phyloP scores from a whole-genome alignment of 139 green algal genomes.

The Diplosphaera chodatii region DNA sequence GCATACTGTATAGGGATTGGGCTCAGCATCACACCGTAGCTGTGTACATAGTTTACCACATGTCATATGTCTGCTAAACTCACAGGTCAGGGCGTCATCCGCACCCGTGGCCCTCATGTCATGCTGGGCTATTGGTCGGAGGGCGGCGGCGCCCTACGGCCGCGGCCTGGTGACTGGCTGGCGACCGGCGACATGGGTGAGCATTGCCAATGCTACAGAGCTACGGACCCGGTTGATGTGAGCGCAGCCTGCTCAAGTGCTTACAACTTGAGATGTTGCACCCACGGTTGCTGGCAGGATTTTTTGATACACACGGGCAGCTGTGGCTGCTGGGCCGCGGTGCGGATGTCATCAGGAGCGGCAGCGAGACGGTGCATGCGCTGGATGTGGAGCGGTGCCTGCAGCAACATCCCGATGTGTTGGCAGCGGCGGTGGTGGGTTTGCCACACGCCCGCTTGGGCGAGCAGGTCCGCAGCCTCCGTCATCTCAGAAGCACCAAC shows the following conservation, averaged over 20 bases:
- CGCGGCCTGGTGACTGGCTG: background rate
- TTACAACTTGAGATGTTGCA: background rate
- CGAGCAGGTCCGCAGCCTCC: conserved; percentile 46
- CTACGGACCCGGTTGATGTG: no score
- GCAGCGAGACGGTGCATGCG: conserved; percentile 85
- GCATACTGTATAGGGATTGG: no score
- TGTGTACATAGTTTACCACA: no score
- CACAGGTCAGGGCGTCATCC: conserved; percentile 51
- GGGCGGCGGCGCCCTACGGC: conserved; percentile 9
- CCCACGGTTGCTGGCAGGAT: conserved; percentile 16
- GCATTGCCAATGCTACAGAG: no score
- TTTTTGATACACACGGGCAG: conserved; percentile 32
- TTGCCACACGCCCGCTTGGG: conserved; percentile 66
- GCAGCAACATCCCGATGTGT: conserved; percentile 45
- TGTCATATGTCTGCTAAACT: background rate
- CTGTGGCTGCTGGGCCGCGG: conserved; percentile 76
- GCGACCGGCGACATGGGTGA: background rate
- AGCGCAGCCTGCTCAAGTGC: no score
- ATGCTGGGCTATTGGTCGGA: conserved; percentile 71
- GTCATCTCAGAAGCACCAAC: no score
- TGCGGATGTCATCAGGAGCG: conserved; percentile 88
- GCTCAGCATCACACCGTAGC: no score
- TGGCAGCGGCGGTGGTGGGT: conserved; percentile 69
- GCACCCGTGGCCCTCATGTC: conserved; percentile 62
- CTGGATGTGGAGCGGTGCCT: conserved; percentile 55